These are phyloP conservation scores for Penicillium flavigenum DNA, from an alignment of 495 filamentous ascomycete species.

Conservation along the genomic window DNA sequence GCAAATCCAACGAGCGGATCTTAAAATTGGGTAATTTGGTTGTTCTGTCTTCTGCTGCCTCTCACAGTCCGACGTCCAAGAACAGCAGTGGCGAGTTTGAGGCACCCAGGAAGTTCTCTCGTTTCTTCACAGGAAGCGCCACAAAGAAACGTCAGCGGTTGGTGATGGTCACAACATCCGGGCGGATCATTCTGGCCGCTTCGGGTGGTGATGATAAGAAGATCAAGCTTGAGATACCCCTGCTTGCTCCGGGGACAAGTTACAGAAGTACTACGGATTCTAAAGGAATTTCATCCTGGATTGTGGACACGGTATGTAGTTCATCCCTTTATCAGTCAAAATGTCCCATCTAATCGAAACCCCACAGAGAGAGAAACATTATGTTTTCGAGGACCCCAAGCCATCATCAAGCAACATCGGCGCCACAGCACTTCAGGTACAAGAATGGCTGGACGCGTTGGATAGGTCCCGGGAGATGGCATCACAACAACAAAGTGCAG, in stretches of 20 bases:
- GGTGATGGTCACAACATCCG: conserved; percentile 93
- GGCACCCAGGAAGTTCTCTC: conserved; percentile 77
- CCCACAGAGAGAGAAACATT: conserved; percentile 78
- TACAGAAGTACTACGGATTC: conserved; percentile 79
- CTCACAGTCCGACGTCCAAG: conserved; percentile 64
- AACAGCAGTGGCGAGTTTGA: conserved; percentile 60
- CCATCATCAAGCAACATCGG: conserved; percentile 51
- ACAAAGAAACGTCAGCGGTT: conserved; percentile 91
- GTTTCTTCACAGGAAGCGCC: conserved; percentile 85
- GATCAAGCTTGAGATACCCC: conserved; percentile 82
- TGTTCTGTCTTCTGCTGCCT: conserved; percentile 71
- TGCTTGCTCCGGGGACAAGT: conserved; percentile 66
- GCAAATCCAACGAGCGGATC: conserved; percentile 87
- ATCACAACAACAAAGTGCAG: conserved; percentile 62
- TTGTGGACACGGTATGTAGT: conserved; percentile 83
- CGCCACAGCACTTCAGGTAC: conserved; percentile 52
- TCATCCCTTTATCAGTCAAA: background rate
- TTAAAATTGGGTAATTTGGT: conserved; percentile 88
- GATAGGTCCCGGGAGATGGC: conserved; percentile 81
- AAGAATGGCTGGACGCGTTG: conserved; percentile 86
- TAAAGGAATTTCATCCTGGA: conserved; percentile 84
- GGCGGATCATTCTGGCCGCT: conserved; percentile 84
- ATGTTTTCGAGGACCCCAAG: conserved; percentile 89
- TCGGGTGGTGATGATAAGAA: conserved; percentile 95
- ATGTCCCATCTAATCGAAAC: conserved; percentile 17